These are phyloP conservation scores for Plasmodium vivax DNA, from an alignment of 169 alveolate species.

Conservation along the genomic window DNA sequence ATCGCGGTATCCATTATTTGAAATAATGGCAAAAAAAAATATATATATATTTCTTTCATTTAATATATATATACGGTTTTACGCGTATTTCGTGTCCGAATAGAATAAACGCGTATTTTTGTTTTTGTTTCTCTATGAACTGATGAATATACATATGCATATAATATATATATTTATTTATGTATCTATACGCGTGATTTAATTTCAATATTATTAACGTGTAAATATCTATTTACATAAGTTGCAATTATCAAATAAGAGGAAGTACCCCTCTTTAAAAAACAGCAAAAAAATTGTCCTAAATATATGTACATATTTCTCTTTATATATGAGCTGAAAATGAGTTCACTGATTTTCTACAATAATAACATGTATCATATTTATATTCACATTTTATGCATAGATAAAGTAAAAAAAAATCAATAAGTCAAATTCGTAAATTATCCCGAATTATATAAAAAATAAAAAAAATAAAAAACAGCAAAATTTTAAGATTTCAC, in stretches of 20 bases:
- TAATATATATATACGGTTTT: too few species aligned
- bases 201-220: not conserved
- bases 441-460: not conserved
- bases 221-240: not conserved
- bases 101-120: not conserved
- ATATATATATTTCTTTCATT: too few species aligned
- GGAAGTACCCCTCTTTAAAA: not conserved
- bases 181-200: not conserved
- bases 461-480: not conserved
- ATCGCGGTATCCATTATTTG: too few species aligned
- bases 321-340: not conserved
- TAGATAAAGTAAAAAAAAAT: not conserved
- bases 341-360: not conserved
- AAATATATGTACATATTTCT: not conserved
- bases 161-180: not conserved
- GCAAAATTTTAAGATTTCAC: not conserved
- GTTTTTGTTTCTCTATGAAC: not conserved
- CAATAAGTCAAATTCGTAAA: not conserved
- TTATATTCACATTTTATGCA: not conserved
- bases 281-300: not conserved
- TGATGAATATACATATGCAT: not conserved
- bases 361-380: not conserved
- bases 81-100: too few species aligned
- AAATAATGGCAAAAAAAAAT: too few species aligned
- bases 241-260: not conserved